Evolutionary conservation across 176 grass and related monocot genomes (phyloP), one percentile per base, ranked within the genome.

Genomic region (Oryza nivara): DNA sequence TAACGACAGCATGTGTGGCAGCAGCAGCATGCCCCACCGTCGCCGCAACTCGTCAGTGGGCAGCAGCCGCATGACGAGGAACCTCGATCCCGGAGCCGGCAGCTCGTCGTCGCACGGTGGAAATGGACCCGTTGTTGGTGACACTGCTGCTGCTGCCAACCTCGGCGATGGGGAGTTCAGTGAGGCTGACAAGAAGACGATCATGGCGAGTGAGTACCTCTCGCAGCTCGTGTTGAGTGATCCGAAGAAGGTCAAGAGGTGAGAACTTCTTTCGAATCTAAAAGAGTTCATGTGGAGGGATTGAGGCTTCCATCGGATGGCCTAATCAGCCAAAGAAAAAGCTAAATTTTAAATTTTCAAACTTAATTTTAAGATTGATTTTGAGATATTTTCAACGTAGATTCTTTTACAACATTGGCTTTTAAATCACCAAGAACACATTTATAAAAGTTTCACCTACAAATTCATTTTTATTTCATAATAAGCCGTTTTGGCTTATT

Each of bases 201-300:
- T 98, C 68, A 87, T 90, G 67, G 85, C 80, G 11, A 95, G 85
- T 56, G 91, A 92, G 46, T 88, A 73, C 69, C 90, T 98, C 13
- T 22, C 86, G 9, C 86, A 92, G 87, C 90, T 98, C 19, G 89
- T 86, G 3, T 5, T 92, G 25, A 43, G 80, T 1, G 96, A 98
- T 89, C 96, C 96, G 32, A 98, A 90, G 82, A 90, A 88, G 85
- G 91, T 98, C 25, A 98, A 93, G 30, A 98, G 96, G 96, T 97
- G 64, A 35, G 47, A 44, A 77, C 60, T 84, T 84, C 54, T 45
- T 48, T 77, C 0, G 1, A 77, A 6, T 25, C 34, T 65, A 15
- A 36, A 36, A 44, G 68, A 67, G 44, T 82, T 64, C 75, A 41
- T 72, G 11, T 60, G 3, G 30, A 1, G 72, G 35, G 17, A 20